Base-by-base conservation (phyloP, 2,329 filamentous ascomycete genomes). In the Dactylonectria macrodidyma region DNA sequence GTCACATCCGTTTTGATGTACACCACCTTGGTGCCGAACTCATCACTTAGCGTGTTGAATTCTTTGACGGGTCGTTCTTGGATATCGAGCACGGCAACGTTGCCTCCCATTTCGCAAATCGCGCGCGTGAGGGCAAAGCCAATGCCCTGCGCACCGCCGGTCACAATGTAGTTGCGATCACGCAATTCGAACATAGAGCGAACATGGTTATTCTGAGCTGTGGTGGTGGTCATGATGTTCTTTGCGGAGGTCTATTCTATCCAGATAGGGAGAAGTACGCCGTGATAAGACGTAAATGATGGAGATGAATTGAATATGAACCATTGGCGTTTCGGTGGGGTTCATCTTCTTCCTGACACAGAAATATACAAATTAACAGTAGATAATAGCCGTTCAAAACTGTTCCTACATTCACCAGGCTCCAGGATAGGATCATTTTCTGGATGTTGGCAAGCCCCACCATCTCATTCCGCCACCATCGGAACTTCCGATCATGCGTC, bases 101-200 rank as follows among this genome's bases (percentile, higher is more conserved):
- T 80, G 34, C 80, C 80, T 33, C 79, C 80, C 72, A 81, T 77
- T 65, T 82, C 78, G 59, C 75, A 77, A 22, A 82, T 80, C 22
- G 80, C 80, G 22, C 75, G 74, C 3, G 75, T 75, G 12, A 76
- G 68, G 12, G 81, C 80, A 62, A 79, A 80, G 34, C 81, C 80
- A 58, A 83, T 81, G 11, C 81, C 81, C 51, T 79, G 78, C 8
- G 74, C 78, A 48, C 81, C 81, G 22, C 80, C 81, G 1, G 80
- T 82, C 33, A 81, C 74, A 38, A 81, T 65, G 72, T 77, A 80
- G 71, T 77, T 80, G 60, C 76, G 71, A 36, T 72, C 74, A 19
- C 61, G 70, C 30, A 81, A 72, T 65, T 79, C 76, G 63, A 81
- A 81, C 26, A 30, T 44, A 10, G 10, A 19, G 22, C 48, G 48